Base-by-base conservation (phyloP, 345 rosid species). In the Viola odorata region DNA sequence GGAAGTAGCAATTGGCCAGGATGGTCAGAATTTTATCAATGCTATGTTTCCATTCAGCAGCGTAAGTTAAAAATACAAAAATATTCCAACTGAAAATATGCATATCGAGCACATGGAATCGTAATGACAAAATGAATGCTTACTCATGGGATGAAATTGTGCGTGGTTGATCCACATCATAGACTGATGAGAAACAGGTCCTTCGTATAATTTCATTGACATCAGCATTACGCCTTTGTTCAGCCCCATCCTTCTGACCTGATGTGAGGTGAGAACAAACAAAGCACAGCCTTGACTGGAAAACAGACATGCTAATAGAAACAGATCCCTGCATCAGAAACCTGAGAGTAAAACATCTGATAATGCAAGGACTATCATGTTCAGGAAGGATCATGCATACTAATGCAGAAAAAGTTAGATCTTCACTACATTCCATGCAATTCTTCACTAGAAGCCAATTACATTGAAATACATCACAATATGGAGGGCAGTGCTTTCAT, bases 241-340 rank as follows among this genome's bases (percentile, higher is more conserved):
- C 91, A 23, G 96, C 96, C 58, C 99, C 91, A 10, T 88, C 87
- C 63, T 83, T 91, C 74, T 95, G 99, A 37, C 99, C 99, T 4
- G 99, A 95, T 15, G 99, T 82, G 78, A 95, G 85, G 81, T 95
- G 99, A 67, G 98, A 88, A 66, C 96, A 95, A 13, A 95, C 98
- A 44, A 95, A 95, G 86, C 99, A 95, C 75, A 95, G 23, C 65
- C 94, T 76, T 40, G 99, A 88, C 69, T 95, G 99, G 73, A 78
- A 91, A 50, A 95, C 73, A 15, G 96, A 72, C 96, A 95, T 88
- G 84, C 99, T 95, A 38, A 95, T 81, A 0, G 98, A 95, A 60
- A 95, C 94, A 39, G 98, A 95, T 55, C 99, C 99, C 99, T 95
- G 87, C 77, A 84, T 60, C 77, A 72, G 40, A 14, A 55, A 72